These are phyloP conservation scores for Aureobasidium namibiae DNA, from an alignment of 2,329 filamentous ascomycete genomes.

Conservation along the genomic window DNA sequence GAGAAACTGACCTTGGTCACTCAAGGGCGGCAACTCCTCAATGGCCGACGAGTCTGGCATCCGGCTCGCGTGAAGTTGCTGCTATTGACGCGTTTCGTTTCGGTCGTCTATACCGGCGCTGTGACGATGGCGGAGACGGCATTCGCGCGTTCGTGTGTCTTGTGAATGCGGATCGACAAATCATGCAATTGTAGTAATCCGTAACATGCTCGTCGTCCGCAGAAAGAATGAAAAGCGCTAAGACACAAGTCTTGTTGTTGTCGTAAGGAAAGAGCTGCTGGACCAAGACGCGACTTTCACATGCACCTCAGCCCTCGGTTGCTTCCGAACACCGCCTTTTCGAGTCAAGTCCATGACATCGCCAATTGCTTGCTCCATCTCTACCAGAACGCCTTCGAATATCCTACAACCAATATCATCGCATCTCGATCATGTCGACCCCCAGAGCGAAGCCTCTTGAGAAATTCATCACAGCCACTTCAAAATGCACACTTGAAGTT, in stretches of 20 bases:
- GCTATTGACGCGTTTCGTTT: conserved; percentile 28
- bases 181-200: not conserved
- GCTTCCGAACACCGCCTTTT: conserved; percentile 1
- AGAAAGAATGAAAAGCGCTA: not conserved
- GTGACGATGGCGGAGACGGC: not conserved
- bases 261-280: not conserved
- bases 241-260: not conserved
- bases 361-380: not conserved
- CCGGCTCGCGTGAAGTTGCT: conserved; percentile 23
- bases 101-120: not conserved
- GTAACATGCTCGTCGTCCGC: not conserved
- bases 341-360: conserved; percentile 6
- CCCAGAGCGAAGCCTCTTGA: conserved; percentile 55
- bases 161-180: not conserved
- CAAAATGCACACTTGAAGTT: conserved; percentile 60
- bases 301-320: not conserved
- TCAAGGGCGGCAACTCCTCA: conserved; percentile 32
- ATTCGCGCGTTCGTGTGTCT: conserved; percentile 2
- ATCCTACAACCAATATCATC: not conserved
- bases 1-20: conserved; percentile 30
- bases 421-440: conserved; percentile 24
- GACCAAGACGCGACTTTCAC: conserved; percentile 3
- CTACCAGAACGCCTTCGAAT: not conserved
- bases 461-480: conserved; percentile 57
- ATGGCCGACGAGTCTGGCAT: conserved; percentile 25